Evolutionary conservation across 768 basidiomycete genomes (phyloP).

Genomic region (Hericium coralloides): DNA sequence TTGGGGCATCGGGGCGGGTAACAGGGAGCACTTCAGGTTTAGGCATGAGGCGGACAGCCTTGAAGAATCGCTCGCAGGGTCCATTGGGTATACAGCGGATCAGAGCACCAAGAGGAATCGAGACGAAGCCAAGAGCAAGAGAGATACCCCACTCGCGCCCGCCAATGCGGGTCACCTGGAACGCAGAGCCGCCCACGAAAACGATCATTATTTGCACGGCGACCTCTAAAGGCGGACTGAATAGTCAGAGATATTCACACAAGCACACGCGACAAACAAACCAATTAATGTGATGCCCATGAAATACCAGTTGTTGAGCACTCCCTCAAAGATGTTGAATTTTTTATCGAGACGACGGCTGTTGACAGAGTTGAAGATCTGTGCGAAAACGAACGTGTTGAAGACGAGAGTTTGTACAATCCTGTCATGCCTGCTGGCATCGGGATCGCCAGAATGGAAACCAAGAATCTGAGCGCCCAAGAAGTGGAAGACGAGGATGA

Average conservation of each 20-base stretch:
- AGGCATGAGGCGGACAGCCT: slow-evolving; percentile 48
- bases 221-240: slow-evolving; percentile 49
- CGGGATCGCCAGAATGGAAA: slow-evolving; percentile 27
- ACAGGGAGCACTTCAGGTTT: slow-evolving; percentile 61
- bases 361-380: slow-evolving; percentile 95
- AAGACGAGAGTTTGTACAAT: slow-evolving; percentile 84
- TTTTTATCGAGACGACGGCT: slow-evolving; percentile 78
- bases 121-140: slow-evolving; percentile 75
- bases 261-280: slow-evolving; percentile 26
- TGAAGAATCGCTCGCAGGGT: slow-evolving; percentile 61
- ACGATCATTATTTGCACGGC: slow-evolving; percentile 82
- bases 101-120: slow-evolving; percentile 80
- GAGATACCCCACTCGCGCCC: slow-evolving; percentile 93
- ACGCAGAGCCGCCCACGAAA: slow-evolving; percentile 85
- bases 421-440: slow-evolving; percentile 25
- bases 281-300: slow-evolving; percentile 78
- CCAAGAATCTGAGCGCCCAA: slow-evolving; percentile 65
- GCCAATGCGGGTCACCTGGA: slow-evolving; percentile 72
- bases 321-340: slow-evolving; percentile 84
- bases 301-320: slow-evolving; percentile 76
- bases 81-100: slow-evolving; percentile 75
- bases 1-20: slow-evolving; percentile 44
- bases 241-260: not conserved
- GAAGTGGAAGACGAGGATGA: slow-evolving; percentile 90
- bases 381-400: slow-evolving; percentile 97